Evolutionary conservation across 192 early-diverging fungal genomes (phyloP).

Genomic region (Coemansia sp.): DNA sequence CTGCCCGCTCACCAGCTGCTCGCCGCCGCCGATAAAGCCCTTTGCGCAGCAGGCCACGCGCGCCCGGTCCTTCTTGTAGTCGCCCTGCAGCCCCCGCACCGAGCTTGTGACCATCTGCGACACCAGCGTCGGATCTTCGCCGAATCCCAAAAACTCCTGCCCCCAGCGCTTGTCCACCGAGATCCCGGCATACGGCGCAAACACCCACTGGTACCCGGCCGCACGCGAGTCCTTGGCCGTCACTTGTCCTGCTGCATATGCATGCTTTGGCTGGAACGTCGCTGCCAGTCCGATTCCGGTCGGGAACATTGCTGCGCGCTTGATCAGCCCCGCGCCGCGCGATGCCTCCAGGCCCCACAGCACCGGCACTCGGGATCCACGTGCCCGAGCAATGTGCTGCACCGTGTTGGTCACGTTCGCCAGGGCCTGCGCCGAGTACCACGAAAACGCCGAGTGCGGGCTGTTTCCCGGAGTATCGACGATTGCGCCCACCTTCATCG

Average conservation of each 20-base stretch:
- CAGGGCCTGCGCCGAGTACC: constrained; percentile 51
- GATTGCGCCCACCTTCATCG: constrained; percentile 57
- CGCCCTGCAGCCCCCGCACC: constrained; percentile 62
- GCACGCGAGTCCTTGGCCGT: constrained; percentile 62
- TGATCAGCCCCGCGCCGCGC: constrained; percentile 59
- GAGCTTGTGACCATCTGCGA: constrained; percentile 52
- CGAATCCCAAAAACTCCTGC: constrained; percentile 44
- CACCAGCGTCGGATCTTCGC: constrained; percentile 59
- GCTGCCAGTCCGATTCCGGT: constrained; percentile 58
- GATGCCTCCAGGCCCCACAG: constrained; percentile 61
- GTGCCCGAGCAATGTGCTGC: constrained; percentile 55
- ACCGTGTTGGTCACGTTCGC: constrained; percentile 53
- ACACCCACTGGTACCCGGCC: constrained; percentile 56
- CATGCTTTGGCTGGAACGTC: constrained; percentile 56
- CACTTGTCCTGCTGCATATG: constrained; percentile 59
- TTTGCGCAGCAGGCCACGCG: constrained; percentile 63
- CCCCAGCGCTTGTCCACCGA: constrained; percentile 56
- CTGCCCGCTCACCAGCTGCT: not conserved
- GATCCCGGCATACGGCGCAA: constrained; percentile 59
- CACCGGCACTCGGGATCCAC: constrained; percentile 55
- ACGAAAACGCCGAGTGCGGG: constrained; percentile 30
- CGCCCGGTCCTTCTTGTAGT: constrained; percentile 61
- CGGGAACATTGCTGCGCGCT: constrained; percentile 60
- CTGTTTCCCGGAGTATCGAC: constrained; percentile 57
- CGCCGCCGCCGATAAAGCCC: constrained; percentile 57